Evolutionary conservation across 768 basidiomycete species (phyloP), one percentile per base, ranked within the genome.

Genomic region (Chalciporus sphaerocephalus): DNA sequence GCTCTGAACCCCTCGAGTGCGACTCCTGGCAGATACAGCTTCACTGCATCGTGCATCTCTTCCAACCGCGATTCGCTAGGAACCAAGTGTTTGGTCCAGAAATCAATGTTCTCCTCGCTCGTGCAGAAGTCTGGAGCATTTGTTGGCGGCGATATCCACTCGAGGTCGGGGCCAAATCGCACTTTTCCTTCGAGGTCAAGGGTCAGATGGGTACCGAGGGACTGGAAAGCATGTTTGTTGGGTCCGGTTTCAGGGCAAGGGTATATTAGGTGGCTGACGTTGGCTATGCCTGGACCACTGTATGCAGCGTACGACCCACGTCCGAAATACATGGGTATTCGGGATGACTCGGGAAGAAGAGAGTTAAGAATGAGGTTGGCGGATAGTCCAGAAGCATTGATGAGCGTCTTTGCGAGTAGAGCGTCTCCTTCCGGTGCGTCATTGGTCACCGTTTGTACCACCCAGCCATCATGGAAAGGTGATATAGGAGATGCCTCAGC

Each of bases 161-260:
- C 86, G 13, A 96, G 74, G 59, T 97, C 92, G 5, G 95, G 95
- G 0, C 95, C 95, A 64, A 98, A 98, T 23, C 81, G 79, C 42
- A 97, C 76, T 50, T 87, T 85, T 0, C 89, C 87, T 38, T 85
- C 76, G 50, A 98, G 60, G 63, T 93, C 91, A 34, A 97, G 68
- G 21, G 92, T 92, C 20, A 97, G 72, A 68, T 97, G 96, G 10
- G 92, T 94, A 3, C 96, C 95, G 6, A 97, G 74, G 3, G 88
- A 87, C 48, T 89, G 84, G 59, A 95, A 88, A 6, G 80, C 75
- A 41, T 85, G 76, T 4, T 69, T 73, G 46, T 73, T 74, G 30
- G 71, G 70, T 8, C 76, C 78, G 9, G 74, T 77, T 42, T 80
- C 74, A 4, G 95, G 93, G 51, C 89, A 93, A 2, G 95, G 94